Conservation (phyloP, 106 monocot species). For the Apostasia ramifera region DNA sequence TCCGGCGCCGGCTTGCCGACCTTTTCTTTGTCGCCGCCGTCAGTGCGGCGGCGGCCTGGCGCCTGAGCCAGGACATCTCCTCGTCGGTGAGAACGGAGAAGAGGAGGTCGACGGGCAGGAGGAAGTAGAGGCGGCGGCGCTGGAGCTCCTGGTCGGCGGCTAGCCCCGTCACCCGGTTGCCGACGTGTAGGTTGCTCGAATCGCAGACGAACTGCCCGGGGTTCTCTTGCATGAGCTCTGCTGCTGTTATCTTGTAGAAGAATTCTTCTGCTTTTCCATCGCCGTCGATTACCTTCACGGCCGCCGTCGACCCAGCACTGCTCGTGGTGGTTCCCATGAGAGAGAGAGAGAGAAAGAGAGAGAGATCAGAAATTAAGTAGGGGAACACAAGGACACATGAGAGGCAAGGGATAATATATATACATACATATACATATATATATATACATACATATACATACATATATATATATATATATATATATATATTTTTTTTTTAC, state of each 20-base stretch:
- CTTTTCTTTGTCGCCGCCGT: background rate
- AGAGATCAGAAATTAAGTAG: background rate
- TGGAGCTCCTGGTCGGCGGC: conserved; percentile 34
- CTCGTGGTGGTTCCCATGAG: conserved; percentile 34
- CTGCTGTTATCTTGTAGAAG: conserved; percentile 16
- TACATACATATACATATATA: too few species aligned
- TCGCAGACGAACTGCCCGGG: conserved; percentile 61
- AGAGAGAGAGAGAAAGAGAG: background rate
- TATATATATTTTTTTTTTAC: too few species aligned
- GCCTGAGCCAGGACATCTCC: conserved; percentile 34
- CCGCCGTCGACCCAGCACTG: background rate
- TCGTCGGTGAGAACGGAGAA: conserved; percentile 83
- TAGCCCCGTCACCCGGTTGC: conserved; percentile 43
- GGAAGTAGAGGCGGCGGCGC: conserved; percentile 40
- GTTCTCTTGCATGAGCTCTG: conserved; percentile 41
- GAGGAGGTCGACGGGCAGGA: conserved; percentile 70
- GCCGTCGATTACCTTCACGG: conserved; percentile 24
- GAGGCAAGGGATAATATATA: too few species aligned
- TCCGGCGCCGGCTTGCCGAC: background rate
- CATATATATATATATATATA: too few species aligned
- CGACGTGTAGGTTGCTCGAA: conserved; percentile 34
- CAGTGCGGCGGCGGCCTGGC: conserved; percentile 11
- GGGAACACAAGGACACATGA: background rate
- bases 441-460: too few species aligned
- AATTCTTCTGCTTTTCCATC: conserved; percentile 29